Percentiles rank a stretch among this genome's conserved stretches.
Evolutionary conservation across 352 stramenopile genomes (phyloP).

Genomic region (Phytophthora foliorum): DNA sequence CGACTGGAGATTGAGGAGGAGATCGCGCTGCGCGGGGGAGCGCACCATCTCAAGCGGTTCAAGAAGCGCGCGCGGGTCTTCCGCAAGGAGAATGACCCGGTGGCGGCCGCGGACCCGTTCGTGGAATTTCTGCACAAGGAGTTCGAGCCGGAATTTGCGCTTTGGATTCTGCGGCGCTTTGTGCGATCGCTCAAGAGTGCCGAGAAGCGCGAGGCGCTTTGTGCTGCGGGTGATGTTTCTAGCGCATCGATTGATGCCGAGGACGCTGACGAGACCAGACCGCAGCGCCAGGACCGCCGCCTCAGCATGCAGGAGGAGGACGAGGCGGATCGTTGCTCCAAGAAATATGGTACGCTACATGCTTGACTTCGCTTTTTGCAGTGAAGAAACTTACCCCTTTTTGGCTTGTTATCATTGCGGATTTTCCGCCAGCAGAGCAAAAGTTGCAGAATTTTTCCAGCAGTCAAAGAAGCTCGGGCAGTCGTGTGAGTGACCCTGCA

Average conservation of each 20-base stretch:
- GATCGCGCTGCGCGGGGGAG: constrained; percentile 53
- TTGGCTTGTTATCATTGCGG: constrained; percentile 20
- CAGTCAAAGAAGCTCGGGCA: constrained; percentile 29
- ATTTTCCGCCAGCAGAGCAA: constrained; percentile 36
- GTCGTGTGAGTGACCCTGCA: constrained; percentile 31
- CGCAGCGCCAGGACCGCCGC: constrained; percentile 23
- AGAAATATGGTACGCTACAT: constrained; percentile 51
- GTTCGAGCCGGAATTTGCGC: constrained; percentile 62
- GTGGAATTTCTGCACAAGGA: constrained; percentile 62
- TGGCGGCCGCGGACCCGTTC: constrained; percentile 55
- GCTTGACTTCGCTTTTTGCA: background rate
- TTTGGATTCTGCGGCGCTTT: constrained; percentile 68
- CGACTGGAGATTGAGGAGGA: constrained; percentile 82
- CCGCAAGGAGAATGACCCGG: constrained; percentile 75
- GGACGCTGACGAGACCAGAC: constrained; percentile 22
- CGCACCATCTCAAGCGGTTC: constrained; percentile 70
- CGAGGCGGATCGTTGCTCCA: constrained; percentile 31
- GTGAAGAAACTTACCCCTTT: constrained; percentile 15
- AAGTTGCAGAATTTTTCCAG: constrained; percentile 47
- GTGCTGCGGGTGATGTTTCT: constrained; percentile 40
- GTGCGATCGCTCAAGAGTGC: constrained; percentile 61
- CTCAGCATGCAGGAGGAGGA: constrained; percentile 32
- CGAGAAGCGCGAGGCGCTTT: constrained; percentile 63
- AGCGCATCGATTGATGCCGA: constrained; percentile 33
- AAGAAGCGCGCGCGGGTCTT: constrained; percentile 75